Evolutionary conservation across 2,329 filamentous ascomycete species (phyloP), one percentile per base, ranked within the genome.

Genomic region (Malbranchea cinnamomea): DNA sequence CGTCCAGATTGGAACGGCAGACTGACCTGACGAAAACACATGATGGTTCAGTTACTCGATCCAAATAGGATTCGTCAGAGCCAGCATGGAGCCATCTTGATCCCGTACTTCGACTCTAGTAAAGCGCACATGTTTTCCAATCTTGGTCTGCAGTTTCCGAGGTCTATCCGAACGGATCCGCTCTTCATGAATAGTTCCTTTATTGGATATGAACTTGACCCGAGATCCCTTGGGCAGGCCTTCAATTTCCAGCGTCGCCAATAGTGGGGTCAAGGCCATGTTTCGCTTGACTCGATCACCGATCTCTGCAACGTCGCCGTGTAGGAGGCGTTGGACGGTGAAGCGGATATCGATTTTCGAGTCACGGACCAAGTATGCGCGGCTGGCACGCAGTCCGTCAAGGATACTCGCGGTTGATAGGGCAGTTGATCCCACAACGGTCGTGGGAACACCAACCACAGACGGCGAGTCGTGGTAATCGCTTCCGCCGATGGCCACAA

Each of bases 41-140:
- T n/a, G n/a, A n/a, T n/a, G n/a, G n/a, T n/a, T n/a, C n/a, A n/a
- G n/a, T 19, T 3, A 15, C 15, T 13, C 18, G 16, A 23, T 23
- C 35, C 35, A 41, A 5, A 42, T 25, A 10, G 38, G 38, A 17
- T 42, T 42, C 21, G 38, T 38, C 34, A 42, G 23, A 16, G 34
- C 37, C 19, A 41, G 28, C 26, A 39, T 26, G 2, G 27, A 22
- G 28, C 37, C 35, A 3, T 32, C 36, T 4, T 13, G 15, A 24
- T 41, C 38, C 9, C 38, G 28, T 7, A 42, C 31, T 32, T 41
- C 38, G 26, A 36, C 34, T n/a, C 32, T 19, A 17, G 41, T 19
- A 28, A 42, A 41, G 14, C 23, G 28, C 15, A 25, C 2, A 34
- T 21, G 10, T 8, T 10, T 24, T 18, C 30, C 19, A 23, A 24